Conservation (phyloP, 352 stramenopile species). For the Phytopythium mirpurense region DNA sequence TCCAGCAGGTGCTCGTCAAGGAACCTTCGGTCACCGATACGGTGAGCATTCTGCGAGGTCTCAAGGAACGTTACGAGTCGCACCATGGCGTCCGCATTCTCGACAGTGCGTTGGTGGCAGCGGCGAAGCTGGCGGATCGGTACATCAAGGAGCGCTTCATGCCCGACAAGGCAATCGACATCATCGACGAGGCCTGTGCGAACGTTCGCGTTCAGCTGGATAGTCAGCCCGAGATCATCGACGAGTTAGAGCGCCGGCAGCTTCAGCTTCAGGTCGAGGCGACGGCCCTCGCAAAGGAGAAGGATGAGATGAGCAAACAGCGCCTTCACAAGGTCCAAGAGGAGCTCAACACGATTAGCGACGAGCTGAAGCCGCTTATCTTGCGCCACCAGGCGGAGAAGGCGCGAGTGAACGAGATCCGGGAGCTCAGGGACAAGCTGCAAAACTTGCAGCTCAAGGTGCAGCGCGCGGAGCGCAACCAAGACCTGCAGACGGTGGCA, state of each 20-base stretch:
- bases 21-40: slow-evolving; percentile 95
- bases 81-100: slow-evolving; percentile 96
- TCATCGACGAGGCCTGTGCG: slow-evolving; percentile 93
- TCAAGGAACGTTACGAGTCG: slow-evolving; percentile 96
- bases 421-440: slow-evolving; percentile 92
- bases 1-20: slow-evolving; percentile 95
- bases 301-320: slow-evolving; percentile 90
- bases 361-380: slow-evolving; percentile 88
- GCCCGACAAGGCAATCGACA: slow-evolving; percentile 94
- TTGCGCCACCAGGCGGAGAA: slow-evolving; percentile 92
- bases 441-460: slow-evolving; percentile 91
- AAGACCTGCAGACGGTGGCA: slow-evolving; percentile 93
- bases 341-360: slow-evolving; percentile 89
- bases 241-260: slow-evolving; percentile 92
- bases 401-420: slow-evolving; percentile 90
- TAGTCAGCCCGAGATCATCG: slow-evolving; percentile 94
- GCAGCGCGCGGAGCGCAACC: slow-evolving; percentile 90
- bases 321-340: slow-evolving; percentile 89
- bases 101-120: slow-evolving; percentile 91
- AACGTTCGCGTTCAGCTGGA: slow-evolving; percentile 93
- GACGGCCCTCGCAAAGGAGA: slow-evolving; percentile 91
- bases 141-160: slow-evolving; percentile 92
- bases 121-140: slow-evolving; percentile 91
- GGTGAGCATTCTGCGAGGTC: slow-evolving; percentile 93
- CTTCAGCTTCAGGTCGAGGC: slow-evolving; percentile 96